phyloP scores from a whole-genome alignment of 2,329 filamentous ascomycete species.

The Hypoxylon sp. region DNA sequence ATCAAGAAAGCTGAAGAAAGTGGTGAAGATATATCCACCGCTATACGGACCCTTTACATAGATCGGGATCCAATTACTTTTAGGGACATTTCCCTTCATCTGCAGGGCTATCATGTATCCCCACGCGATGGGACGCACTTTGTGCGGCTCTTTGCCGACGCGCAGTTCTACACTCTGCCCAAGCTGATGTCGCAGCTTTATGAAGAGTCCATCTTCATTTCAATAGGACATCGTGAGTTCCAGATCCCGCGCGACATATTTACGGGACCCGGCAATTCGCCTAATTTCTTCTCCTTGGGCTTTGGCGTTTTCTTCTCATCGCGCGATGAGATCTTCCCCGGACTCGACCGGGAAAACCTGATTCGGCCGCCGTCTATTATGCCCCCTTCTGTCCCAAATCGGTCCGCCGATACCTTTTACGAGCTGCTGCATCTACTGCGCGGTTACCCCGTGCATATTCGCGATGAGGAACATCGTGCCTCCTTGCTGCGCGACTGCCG shows the following conservation, averaged over 20 bases:
- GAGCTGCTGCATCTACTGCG: conserved; percentile 86
- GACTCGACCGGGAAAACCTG: conserved; percentile 82
- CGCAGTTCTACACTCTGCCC: conserved; percentile 93
- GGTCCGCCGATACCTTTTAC: conserved; percentile 86
- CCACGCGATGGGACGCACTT: conserved; percentile 89
- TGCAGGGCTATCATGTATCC: conserved; percentile 91
- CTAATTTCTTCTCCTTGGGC: conserved; percentile 94
- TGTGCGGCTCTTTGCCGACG: conserved; percentile 92
- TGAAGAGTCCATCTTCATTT: conserved; percentile 91
- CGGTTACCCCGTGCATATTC: conserved; percentile 85
- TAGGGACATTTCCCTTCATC: conserved; percentile 87
- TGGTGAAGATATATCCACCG: conserved; percentile 64
- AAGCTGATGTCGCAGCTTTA: conserved; percentile 92
- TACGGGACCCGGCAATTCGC: conserved; percentile 86
- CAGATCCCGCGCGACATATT: conserved; percentile 92
- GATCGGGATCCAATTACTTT: conserved; percentile 94
- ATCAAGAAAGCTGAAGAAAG: conserved; percentile 74
- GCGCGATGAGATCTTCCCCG: conserved; percentile 86
- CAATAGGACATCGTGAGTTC: conserved; percentile 89
- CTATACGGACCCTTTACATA: conserved; percentile 89
- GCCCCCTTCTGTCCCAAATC: conserved; percentile 84
- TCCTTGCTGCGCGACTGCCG: conserved; percentile 87
- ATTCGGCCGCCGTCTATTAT: conserved; percentile 89
- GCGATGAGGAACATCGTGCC: conserved; percentile 80
- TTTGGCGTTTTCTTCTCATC: conserved; percentile 90